Percentiles rank a stretch among this genome's conserved stretches.
Conservation (phyloP, 306 rosid species). For the Parietaria judaica region DNA sequence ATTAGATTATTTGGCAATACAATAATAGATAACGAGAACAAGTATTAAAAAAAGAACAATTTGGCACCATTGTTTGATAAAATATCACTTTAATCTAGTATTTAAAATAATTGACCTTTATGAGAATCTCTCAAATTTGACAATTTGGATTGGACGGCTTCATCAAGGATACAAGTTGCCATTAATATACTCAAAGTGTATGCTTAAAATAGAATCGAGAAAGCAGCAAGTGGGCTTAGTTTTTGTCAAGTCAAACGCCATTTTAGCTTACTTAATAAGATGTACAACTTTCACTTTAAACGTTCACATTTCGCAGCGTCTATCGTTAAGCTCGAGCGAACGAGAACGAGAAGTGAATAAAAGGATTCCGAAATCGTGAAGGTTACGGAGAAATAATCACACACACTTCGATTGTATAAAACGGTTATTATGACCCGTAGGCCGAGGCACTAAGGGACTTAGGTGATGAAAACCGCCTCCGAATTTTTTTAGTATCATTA, state of each 20-base stretch:
- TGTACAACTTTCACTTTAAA: not conserved
- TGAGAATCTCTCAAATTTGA: not conserved
- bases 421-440: too few species aligned
- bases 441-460: too few species aligned
- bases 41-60: not conserved
- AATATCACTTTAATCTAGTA: not conserved
- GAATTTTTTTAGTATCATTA: too few species aligned
- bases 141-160: not conserved
- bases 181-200: not conserved
- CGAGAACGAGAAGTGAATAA: not conserved
- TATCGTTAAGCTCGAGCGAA: too few species aligned
- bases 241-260: not conserved
- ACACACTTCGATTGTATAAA: too few species aligned
- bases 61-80: not conserved
- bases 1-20: not conserved
- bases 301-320: not conserved
- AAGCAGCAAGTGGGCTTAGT: not conserved
- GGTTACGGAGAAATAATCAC: too few species aligned
- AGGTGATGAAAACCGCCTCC: too few species aligned
- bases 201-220: not conserved
- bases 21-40: not conserved
- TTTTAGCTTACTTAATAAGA: not conserved
- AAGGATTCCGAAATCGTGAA: too few species aligned
- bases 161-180: constrained; percentile 12
- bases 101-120: constrained; percentile 13